These are phyloP conservation scores for Entophlyctis luteolus DNA, from an alignment of 192 early-diverging fungal genomes.

Conservation along the genomic window DNA sequence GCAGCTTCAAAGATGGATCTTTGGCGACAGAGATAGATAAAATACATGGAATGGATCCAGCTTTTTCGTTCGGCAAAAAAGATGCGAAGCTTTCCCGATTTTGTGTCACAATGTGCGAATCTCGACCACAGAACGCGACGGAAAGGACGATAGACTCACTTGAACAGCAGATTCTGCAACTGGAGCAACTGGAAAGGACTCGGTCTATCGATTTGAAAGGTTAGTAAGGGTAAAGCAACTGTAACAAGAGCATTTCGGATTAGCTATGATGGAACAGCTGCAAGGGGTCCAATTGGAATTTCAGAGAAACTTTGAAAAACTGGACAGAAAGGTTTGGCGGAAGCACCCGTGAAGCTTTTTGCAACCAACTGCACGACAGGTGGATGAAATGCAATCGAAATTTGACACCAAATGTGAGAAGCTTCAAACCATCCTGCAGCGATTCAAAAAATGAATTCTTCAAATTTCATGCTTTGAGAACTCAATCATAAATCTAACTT, in stretches of 20 bases:
- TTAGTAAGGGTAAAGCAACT: constrained; percentile 13
- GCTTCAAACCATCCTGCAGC: constrained; percentile 43
- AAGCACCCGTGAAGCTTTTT: too few relatives aligned
- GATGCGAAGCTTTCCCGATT: constrained; percentile 50
- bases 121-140: constrained; percentile 40
- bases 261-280: constrained; percentile 48
- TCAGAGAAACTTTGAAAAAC: constrained; percentile 42
- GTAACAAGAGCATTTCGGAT: background rate
- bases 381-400: constrained; percentile 38
- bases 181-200: constrained; percentile 45
- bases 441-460: constrained; percentile 38
- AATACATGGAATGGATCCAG: constrained; percentile 56
- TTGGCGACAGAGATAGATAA: constrained; percentile 50
- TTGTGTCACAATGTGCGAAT: constrained; percentile 36
- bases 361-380: too few relatives aligned
- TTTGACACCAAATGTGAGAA: constrained; percentile 45
- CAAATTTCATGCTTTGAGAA: background rate
- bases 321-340: constrained; percentile 52
- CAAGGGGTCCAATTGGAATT: constrained; percentile 46
- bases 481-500: too few relatives aligned
- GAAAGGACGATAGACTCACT: constrained; percentile 42
- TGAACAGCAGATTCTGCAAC: constrained; percentile 44
- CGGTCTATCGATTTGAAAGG: constrained; percentile 53
- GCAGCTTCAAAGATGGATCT: constrained; percentile 46
- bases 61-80: constrained; percentile 38